Conservation (phyloP, 1,139 yeast species). For the Yamadazyma membranifaciens region DNA sequence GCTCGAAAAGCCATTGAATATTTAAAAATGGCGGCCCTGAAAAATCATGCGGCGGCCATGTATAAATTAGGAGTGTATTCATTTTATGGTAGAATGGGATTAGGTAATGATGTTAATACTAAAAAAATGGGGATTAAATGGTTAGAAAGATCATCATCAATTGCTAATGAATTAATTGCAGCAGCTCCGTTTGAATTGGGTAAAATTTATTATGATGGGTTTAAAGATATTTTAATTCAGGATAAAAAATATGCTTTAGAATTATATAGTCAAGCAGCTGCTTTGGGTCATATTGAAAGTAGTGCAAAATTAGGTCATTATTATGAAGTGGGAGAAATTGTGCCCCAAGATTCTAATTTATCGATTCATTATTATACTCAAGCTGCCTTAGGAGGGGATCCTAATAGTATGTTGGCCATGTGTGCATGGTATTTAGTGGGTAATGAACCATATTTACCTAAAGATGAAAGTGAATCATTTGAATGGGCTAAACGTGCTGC, state of each 20-base stretch:
- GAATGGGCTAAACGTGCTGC: conserved; percentile 96
- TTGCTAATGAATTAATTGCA: conserved; percentile 79
- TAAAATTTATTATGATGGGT: conserved; percentile 79
- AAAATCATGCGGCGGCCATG: conserved; percentile 95
- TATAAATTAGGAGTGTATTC: conserved; percentile 85
- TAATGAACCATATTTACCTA: conserved; percentile 73
- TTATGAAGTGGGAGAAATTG: conserved; percentile 79
- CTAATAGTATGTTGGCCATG: conserved; percentile 86
- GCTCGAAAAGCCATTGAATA: conserved; percentile 83
- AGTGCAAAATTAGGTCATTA: conserved; percentile 78
- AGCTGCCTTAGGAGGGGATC: conserved; percentile 87
- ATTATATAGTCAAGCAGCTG: conserved; percentile 85
- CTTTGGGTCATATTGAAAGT: conserved; percentile 79
- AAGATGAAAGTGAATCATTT: conserved; percentile 83
- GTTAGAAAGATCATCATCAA: conserved; percentile 83
- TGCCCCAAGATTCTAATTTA: conserved; percentile 79
- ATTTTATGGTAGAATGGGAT: conserved; percentile 82
- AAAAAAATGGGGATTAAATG: conserved; percentile 90
- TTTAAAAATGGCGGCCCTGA: conserved; percentile 82
- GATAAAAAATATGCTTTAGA: conserved; percentile 85
- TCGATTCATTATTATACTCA: conserved; percentile 91
- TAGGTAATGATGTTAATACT: conserved; percentile 62
- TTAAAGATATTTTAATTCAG: conserved; percentile 79
- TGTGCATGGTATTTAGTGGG: conserved; percentile 98
- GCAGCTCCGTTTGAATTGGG: conserved; percentile 95